Evolutionary conservation across 176 grass and related monocot genomes (phyloP), one percentile per base, ranked within the genome.

Genomic region (Triticum urartu): DNA sequence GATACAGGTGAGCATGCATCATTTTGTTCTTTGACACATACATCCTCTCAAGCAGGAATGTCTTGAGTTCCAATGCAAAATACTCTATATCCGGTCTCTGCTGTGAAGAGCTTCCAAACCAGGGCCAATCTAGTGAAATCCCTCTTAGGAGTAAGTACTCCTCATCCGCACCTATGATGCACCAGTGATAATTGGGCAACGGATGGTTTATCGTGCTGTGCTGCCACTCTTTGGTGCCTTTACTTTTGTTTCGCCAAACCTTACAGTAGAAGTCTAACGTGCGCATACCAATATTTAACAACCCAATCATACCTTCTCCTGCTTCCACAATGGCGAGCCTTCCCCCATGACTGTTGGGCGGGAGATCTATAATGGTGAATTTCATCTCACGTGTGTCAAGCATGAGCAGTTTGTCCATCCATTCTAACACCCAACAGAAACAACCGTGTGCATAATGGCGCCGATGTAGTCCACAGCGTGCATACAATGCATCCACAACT

Each of bases 61-160:
- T 24, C 63, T 88, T 28, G 9, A 83, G 28, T 33, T 88, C 79
- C 33, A 88, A 15, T 28, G 87, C 68, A 59, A 88, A 88, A 77
- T 84, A 88, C 43, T 71, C 78, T 60, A 65, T 65, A 36, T 66
- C 24, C 21, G 77, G 77, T 58, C n/a, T 79, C 56, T 63, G 21
- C 34, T 63, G 56, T 11, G 56, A 63, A 61, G 77, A 63, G 77
- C 56, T 79, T 62, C 54, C 20, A n/a, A 62, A 79, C 34, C 77
- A 21, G 56, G 72, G 72, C 72, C 72, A 75, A 43, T 62, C 77
- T 15, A 62, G 33, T 10, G 36, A 63, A 42, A 42, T 64, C 28
- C 73, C 73, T 83, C 80, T 45, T 20, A 83, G 64, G 20, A 88
- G 64, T 7, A 83, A 71, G 28, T 83, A 77, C 62, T 50, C 81